phyloP scores from a whole-genome alignment of 345 rosid genomes.

The Euphorbia peplus region DNA sequence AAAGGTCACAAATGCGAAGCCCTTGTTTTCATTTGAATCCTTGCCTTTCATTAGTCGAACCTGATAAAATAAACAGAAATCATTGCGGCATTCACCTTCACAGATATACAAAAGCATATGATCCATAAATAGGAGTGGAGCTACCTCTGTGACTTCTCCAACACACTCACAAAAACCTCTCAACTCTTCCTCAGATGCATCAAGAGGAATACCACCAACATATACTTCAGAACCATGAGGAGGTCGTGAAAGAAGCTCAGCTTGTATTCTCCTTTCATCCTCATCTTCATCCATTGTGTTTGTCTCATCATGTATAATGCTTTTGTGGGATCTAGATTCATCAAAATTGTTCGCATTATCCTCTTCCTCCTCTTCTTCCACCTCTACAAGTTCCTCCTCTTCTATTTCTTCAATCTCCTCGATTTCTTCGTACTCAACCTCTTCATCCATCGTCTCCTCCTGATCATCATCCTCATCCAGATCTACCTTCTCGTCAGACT shows the following conservation, averaged over 20 bases:
- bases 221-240: constrained; percentile 94
- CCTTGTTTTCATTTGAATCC: constrained; percentile 70
- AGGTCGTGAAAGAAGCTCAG: constrained; percentile 78
- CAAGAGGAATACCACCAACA: constrained; percentile 75
- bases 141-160: constrained; percentile 88
- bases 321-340: constrained; percentile 24
- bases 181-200: constrained; percentile 68
- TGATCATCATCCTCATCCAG: constrained; percentile 63
- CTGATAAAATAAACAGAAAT: constrained; percentile 36
- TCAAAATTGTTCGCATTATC: constrained; percentile 19
- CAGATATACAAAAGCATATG: neutral
- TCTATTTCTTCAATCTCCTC: constrained; percentile 72
- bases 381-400: constrained; percentile 56
- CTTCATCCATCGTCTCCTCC: constrained; percentile 76
- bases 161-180: constrained; percentile 68
- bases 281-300: constrained; percentile 40
- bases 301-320: constrained; percentile 27
- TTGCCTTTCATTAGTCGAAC: constrained; percentile 82
- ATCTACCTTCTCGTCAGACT: constrained; percentile 60
- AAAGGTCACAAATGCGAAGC: constrained; percentile 88
- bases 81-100: constrained; percentile 13
- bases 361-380: constrained; percentile 44
- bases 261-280: constrained; percentile 56
- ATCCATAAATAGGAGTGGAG: neutral
- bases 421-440: constrained; percentile 74